Percentiles rank a stretch among this genome's conserved stretches.
These are phyloP conservation scores for Cardamine resedifolia DNA, from an alignment of 345 rosid species.

Conservation along the genomic window DNA sequence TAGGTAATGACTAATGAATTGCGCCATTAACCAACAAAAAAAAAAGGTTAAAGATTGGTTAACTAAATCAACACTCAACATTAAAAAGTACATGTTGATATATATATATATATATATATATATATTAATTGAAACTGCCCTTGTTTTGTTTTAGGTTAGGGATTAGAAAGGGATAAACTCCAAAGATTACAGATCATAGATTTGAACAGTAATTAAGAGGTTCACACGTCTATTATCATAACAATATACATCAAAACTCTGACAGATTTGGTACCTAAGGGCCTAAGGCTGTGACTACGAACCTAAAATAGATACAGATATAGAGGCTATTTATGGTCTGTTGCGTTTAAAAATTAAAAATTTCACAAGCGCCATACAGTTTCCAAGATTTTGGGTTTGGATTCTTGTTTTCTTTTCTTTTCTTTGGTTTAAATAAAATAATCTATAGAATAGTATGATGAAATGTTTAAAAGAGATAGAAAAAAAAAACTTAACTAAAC, in stretches of 20 bases:
- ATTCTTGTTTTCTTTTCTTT: no score
- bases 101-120: no score
- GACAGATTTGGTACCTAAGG: constrained; percentile 4
- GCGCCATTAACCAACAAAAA: constrained; percentile 23
- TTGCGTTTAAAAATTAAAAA: background rate
- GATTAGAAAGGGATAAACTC: constrained; percentile 10
- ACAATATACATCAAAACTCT: constrained; percentile 12
- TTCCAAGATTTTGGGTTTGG: background rate
- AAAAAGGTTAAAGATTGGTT: constrained; percentile 5
- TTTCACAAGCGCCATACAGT: background rate
- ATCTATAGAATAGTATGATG: background rate
- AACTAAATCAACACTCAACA: background rate
- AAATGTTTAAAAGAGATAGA: background rate
- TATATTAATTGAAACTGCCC: background rate
- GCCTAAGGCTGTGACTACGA: constrained; percentile 5
- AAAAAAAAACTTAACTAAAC: background rate
- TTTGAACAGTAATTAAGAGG: constrained; percentile 19
- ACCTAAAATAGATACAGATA: constrained; percentile 9
- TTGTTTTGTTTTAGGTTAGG: background rate
- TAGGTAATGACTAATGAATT: constrained; percentile 30
- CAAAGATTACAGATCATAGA: constrained; percentile 11
- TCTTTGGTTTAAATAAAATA: no score
- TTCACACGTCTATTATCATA: constrained; percentile 13
- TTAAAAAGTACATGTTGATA: background rate
- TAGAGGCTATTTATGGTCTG: background rate